Evolutionary conservation across 148 eudicot species (phyloP).

Genomic region (Spergularia bocconei): DNA sequence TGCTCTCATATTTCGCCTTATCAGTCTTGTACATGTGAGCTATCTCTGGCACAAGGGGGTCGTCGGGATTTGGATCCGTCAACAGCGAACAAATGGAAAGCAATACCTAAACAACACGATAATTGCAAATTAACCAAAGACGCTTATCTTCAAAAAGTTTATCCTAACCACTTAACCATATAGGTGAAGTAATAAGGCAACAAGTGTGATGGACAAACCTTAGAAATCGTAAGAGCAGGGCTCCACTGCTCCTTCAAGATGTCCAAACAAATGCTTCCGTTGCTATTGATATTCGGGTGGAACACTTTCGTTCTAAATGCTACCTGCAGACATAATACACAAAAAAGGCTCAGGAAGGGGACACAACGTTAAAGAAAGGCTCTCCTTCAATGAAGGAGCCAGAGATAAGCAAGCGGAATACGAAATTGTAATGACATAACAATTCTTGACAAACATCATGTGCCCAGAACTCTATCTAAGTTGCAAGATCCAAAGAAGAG

Average conservation of each 20-base stretch:
- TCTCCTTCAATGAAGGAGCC: no score
- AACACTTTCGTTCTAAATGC: conserved; percentile 49
- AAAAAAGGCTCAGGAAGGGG: neutral
- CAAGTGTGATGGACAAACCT: conserved; percentile 27
- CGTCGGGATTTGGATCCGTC: conserved; percentile 93
- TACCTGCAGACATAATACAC: conserved; percentile 39
- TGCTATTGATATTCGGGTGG: conserved; percentile 48
- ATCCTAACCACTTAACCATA: neutral
- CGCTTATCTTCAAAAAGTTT: neutral
- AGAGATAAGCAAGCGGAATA: neutral
- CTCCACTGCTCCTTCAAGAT: conserved; percentile 54
- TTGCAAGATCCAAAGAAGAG: neutral
- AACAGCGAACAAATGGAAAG: conserved; percentile 85
- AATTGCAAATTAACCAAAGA: neutral
- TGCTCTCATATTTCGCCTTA: conserved; percentile 72
- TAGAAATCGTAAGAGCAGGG: conserved; percentile 45
- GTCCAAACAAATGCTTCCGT: conserved; percentile 46
- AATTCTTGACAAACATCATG: neutral
- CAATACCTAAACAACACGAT: conserved; percentile 48
- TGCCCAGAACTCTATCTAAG: neutral
- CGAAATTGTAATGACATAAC: neutral
- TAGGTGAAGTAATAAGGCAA: neutral
- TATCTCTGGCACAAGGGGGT: conserved; percentile 88
- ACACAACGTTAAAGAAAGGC: neutral
- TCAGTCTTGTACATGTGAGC: conserved; percentile 97